Conservation (phyloP, 305 asterid species). For the Petunia hybrid region DNA sequence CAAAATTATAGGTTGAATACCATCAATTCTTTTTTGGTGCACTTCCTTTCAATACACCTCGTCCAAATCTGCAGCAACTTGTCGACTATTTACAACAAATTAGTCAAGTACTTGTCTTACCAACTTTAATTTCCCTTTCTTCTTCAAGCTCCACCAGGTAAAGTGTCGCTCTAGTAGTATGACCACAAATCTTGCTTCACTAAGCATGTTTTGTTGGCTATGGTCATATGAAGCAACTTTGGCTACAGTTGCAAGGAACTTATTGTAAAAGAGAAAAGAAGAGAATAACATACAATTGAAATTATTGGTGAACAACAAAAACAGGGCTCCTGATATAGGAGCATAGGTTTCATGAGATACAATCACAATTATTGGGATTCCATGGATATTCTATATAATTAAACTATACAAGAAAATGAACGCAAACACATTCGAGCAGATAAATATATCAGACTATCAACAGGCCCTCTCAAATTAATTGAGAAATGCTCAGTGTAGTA, state of each 20-base stretch:
- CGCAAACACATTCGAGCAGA: background rate
- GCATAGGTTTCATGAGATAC: background rate
- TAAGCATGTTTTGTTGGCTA: background rate
- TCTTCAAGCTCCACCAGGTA: background rate
- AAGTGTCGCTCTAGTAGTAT: background rate
- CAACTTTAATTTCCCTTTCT: background rate
- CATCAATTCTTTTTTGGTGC: background rate
- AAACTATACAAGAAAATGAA: background rate
- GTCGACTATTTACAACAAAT: background rate
- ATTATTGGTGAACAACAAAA: background rate
- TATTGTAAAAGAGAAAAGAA: background rate
- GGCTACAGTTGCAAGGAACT: background rate
- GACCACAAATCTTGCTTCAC: background rate
- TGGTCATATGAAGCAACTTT: background rate
- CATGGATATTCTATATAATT: background rate
- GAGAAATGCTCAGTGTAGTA: background rate
- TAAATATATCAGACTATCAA: background rate
- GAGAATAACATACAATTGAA: background rate
- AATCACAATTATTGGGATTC: background rate
- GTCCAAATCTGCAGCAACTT: background rate
- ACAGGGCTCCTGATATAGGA: background rate
- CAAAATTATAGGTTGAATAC: background rate
- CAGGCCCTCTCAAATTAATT: background rate
- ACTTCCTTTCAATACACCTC: background rate
- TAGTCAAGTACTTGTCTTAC: background rate